These are phyloP conservation scores for Exophiala aquamarina DNA, from an alignment of 2,329 filamentous ascomycete species.

Conservation along the genomic window DNA sequence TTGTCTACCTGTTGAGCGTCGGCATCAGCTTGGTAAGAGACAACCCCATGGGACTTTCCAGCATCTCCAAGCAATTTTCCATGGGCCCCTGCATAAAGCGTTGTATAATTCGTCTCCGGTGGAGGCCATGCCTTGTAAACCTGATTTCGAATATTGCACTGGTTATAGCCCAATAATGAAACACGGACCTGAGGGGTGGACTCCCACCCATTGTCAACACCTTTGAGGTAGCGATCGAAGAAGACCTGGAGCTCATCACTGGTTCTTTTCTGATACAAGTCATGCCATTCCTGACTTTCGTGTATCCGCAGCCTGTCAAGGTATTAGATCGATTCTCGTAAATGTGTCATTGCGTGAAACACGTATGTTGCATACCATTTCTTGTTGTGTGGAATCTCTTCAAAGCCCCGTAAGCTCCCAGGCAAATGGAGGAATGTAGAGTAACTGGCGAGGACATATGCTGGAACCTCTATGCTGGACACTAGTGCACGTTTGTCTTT, in stretches of 20 bases:
- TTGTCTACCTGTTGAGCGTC: conserved; percentile 1
- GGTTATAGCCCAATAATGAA: conserved; percentile 30
- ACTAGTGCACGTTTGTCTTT: conserved; percentile 22
- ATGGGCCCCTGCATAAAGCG: conserved; percentile 31
- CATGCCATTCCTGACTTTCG: conserved; percentile 47
- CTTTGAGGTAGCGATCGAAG: conserved; percentile 49
- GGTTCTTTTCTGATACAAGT: conserved; percentile 39
- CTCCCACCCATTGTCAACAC: conserved; percentile 47
- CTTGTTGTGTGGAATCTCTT: conserved; percentile 37
- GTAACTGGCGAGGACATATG: conserved; percentile 37
- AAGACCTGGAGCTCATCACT: conserved; percentile 41
- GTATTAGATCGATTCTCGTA: background rate
- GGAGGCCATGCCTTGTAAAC: conserved; percentile 31
- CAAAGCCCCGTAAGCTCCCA: conserved; percentile 39
- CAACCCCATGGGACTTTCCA: conserved; percentile 1
- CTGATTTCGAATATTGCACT: background rate
- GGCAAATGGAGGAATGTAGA: conserved; percentile 37
- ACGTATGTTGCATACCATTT: conserved; percentile 35
- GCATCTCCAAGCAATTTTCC: conserved; percentile 8
- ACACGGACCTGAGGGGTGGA: conserved; percentile 43
- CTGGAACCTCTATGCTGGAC: conserved; percentile 33
- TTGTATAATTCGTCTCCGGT: conserved; percentile 12
- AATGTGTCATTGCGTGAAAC: too few species aligned
- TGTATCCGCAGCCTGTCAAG: conserved; percentile 38
- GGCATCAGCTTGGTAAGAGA: conserved; percentile 37